These are phyloP conservation scores for Penicillium paxilli DNA, from an alignment of 495 filamentous ascomycete species.

Conservation along the genomic window DNA sequence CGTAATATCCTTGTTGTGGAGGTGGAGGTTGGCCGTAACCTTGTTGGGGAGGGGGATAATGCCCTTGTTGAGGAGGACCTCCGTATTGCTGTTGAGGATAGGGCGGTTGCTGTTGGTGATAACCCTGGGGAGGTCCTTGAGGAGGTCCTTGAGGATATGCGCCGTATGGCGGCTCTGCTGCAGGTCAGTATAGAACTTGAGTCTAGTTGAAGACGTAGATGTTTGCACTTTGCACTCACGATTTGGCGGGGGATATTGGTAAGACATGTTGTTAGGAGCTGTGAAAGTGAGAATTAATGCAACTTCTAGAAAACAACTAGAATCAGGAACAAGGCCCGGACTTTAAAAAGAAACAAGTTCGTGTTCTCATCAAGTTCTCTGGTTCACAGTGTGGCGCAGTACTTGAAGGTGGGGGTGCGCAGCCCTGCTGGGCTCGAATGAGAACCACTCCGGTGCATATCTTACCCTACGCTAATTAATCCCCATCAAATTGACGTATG, in stretches of 20 bases:
- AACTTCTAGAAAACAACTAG: not conserved
- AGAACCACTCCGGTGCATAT: not conserved
- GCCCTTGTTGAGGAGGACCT: conserved; percentile 17
- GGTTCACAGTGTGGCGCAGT: conserved; percentile 17
- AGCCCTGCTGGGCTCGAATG: not conserved
- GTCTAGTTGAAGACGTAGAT: not conserved
- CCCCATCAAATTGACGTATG: conserved; percentile 9
- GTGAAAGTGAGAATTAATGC: not conserved
- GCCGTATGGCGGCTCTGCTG: conserved; percentile 28
- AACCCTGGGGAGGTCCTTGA: conserved; percentile 29
- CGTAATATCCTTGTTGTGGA: conserved; percentile 20
- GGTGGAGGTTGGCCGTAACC: conserved; percentile 33
- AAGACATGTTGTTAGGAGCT: conserved; percentile 25
- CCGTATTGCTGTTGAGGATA: conserved; percentile 26
- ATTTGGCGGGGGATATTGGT: conserved; percentile 28
- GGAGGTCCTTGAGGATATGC: conserved; percentile 31
- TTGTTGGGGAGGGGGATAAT: conserved; percentile 23
- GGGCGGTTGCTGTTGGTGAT: conserved; percentile 30
- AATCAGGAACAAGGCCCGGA: not conserved
- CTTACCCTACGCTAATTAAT: too few relatives aligned
- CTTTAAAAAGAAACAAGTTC: not conserved
- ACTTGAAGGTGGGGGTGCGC: not conserved
- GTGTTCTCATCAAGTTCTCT: not conserved
- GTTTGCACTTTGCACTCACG: conserved; percentile 18
- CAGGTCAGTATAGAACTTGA: conserved; percentile 3